Evolutionary conservation across 345 rosid species (phyloP), one percentile per base, ranked within the genome.

Genomic region (Noccaea caerulescens): DNA sequence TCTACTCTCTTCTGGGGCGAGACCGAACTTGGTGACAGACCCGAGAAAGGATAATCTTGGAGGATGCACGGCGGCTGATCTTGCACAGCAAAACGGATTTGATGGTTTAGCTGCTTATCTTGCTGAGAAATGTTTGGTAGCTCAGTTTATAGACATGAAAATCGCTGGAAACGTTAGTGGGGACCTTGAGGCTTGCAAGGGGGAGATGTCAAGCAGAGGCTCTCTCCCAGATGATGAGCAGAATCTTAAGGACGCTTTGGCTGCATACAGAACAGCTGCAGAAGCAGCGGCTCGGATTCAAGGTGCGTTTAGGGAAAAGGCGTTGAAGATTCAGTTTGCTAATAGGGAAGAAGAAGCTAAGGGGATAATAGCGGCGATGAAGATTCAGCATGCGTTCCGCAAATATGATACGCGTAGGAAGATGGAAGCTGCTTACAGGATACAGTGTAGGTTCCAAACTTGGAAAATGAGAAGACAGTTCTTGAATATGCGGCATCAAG

Each of bases 261-360:
- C 95, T 12, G 97, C 99, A 12, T 91, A 91, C 68, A 72, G 89
- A 41, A 87, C 90, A 66, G 87, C 92, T 49, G 96, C 99, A 69
- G 97, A 87, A 73, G 99, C 98, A 18, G 99, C 98, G 5, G 93
- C 89, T 13, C 89, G 91, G 18, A 94, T 94, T 75, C 96, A 94
- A 49, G 74, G 67, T 74, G 99, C 99, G 59, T 81, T 88, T 68
- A 84, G 98, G 79, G 98, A 88, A 72, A 92, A 88, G 43, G 86
- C 96, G 0, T 68, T 91, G 9, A 85, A 87, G 53, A 77, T 87
- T 34, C 62, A 77, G 77, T 62, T 25, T 72, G 62, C 77, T 56
- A 84, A 13, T 69, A 77, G 82, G 16, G 97, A 86, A 78, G 87
- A 81, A 20, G 99, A 94, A 69, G 93, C 97, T 12, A 74, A 79